Base-by-base conservation (phyloP, 306 rosid species). In the Myrica gale region DNA sequence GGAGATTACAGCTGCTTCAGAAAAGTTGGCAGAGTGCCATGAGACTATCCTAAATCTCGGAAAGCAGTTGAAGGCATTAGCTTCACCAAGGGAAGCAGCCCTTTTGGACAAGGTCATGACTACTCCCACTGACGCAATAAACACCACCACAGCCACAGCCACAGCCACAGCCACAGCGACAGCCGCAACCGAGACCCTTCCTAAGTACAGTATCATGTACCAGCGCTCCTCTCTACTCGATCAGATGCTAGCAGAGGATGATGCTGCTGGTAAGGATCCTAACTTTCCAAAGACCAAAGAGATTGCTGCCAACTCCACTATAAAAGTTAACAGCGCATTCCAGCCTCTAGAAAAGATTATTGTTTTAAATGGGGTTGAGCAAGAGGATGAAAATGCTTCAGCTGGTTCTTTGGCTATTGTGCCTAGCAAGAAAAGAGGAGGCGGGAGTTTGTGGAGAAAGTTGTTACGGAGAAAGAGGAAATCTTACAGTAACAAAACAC, bases 1-100 rank as follows among this genome's bases (percentile, higher is more conserved):
- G 95, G 98, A 91, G 86, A 91, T 91, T 82, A 86, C 93, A 77
- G 83, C 91, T 53, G 98, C 97, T 76, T 88, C 98, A 32, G 97
- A 91, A 82, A 94, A 91, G 85, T 79, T 94, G 83, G 97, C 97
- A 5, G 98, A 94, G 80, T 94, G 98, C 85, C 98, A 94, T 84
- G 96, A 90, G 88, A 91, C 97, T 52, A 91, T 94, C 84, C 82
- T 90, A 61, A 84, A 86, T 87, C 97, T 94, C 8, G 96, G 96
- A 47, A 94, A 89, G 89, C 97, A 94, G 87, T 83, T 94, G 82
- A 94, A 94, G 86, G 93, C 96, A 57, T 58, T 91, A 83, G 89
- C 97, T 75, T 57, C 89, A 23, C 89, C 90, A 71, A 94, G 80
- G 79, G 96, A 89, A 73, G 87, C 87, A 62, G 84, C 87, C 12